These are phyloP conservation scores for Chrysochromulina tobinii DNA, from an alignment of 78 protist genomes.

Conservation along the genomic window DNA sequence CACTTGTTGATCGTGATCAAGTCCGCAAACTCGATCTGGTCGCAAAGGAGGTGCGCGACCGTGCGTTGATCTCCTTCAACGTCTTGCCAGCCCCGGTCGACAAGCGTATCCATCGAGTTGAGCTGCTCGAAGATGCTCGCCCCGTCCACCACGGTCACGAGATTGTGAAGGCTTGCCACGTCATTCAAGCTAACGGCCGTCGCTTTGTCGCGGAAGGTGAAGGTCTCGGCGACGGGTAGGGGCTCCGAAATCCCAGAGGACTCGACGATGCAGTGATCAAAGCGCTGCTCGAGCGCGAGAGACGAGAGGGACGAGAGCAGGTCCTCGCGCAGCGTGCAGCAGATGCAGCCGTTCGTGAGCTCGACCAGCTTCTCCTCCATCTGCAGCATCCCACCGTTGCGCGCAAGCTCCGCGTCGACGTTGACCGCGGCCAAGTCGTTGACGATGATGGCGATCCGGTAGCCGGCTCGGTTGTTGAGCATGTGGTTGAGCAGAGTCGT, in stretches of 20 bases:
- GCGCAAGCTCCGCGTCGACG: not conserved
- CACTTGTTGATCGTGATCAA: not conserved
- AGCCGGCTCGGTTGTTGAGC: too few relatives aligned
- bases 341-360: not conserved
- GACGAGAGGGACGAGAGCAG: not conserved
- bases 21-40: slow-evolving; percentile 4
- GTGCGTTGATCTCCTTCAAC: not conserved
- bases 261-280: not conserved
- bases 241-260: not conserved
- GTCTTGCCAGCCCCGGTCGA: not conserved
- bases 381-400: not conserved
- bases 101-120: slow-evolving; percentile 15
- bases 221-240: not conserved
- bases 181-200: not conserved
- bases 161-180: not conserved
- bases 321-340: not conserved
- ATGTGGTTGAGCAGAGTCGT: too few relatives aligned
- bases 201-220: not conserved
- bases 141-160: too few relatives aligned
- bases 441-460: not conserved
- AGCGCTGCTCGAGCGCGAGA: not conserved
- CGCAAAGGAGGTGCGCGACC: not conserved
- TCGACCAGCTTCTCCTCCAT: not conserved
- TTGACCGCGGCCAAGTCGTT: not conserved
- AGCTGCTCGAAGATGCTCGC: not conserved